A percentile compares a stretch with the other conserved stretches of the same genome.
Evolutionary conservation across 495 filamentous ascomycete genomes (phyloP).

Genomic region (Venustampulla echinocandica): DNA sequence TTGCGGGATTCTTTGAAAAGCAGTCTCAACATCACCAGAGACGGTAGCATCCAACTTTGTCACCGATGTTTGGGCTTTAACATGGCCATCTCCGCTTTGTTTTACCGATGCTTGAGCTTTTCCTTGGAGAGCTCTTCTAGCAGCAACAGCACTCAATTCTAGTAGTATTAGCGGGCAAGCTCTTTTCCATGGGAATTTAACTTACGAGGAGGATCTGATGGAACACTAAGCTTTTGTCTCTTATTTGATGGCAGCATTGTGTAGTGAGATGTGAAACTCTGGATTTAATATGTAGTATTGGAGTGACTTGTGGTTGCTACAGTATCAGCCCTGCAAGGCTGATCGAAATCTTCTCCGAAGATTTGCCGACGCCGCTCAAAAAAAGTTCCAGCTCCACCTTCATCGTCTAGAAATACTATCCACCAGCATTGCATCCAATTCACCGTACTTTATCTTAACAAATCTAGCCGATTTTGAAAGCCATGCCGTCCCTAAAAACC

Average conservation of each 20-base stretch:
- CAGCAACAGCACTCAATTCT: conserved; percentile 45
- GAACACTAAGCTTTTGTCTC: conserved; percentile 32
- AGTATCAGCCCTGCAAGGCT: too few relatives aligned
- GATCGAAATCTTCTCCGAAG: neutral
- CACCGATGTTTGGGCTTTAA: neutral
- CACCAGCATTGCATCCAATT: neutral
- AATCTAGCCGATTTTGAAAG: neutral
- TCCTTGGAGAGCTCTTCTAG: conserved; percentile 31
- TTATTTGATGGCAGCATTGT: conserved; percentile 34
- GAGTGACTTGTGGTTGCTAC: too few relatives aligned
- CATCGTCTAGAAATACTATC: neutral
- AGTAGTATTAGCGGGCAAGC: conserved; percentile 5
- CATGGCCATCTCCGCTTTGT: neutral
- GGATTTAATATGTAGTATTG: neutral
- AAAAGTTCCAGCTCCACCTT: neutral
- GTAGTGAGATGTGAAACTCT: neutral
- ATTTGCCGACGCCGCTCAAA: neutral
- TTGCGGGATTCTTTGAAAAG: neutral
- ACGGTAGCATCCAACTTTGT: neutral
- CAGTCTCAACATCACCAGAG: neutral
- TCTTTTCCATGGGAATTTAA: too few relatives aligned
- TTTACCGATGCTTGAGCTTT: conserved; percentile 4
- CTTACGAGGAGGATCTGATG: conserved; percentile 25
- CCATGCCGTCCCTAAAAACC: conserved; percentile 14
- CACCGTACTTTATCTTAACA: neutral